Evolutionary conservation across 352 stramenopile genomes (phyloP), one percentile per base, ranked within the genome.

Genomic region (Phytophthora aleatoria): DNA sequence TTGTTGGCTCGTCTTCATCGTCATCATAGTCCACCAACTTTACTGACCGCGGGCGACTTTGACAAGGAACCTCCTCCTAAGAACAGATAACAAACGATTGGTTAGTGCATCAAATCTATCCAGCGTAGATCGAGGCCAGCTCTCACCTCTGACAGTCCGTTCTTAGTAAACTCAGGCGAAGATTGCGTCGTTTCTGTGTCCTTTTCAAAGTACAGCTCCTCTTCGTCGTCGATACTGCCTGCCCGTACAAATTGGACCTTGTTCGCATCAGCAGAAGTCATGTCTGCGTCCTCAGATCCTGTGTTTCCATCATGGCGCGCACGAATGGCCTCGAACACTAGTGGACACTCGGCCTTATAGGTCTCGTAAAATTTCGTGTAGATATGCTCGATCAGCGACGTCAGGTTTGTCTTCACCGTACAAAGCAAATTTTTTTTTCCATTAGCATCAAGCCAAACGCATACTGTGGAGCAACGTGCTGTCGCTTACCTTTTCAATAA

Each of bases 171-270:
- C 38, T 59, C 61, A 39, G 76, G 68, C 2, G 79, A 69, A 45
- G 59, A 44, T 51, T 79, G 71, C 5, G 66, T 50, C 16, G 71
- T 66, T 24, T 87, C 73, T 49, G 83, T 77, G 16, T 94, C 82
- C 42, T 89, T 89, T 54, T 92, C 86, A 71, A 77, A 94, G 64
- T 94, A 94, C 57, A 86, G 68, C 45, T 90, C 77, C 50, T 94
- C 86, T 58, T 92, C 84, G 15, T 88, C 82, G 39, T 92, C 84
- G 54, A 91, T 75, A 26, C 65, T 73, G 20, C 62, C 69, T 44
- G 77, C 56, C 38, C 86, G 73, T 36, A 90, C 76, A 72, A 90
- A 90, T 30, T 73, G 76, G 11, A 82, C 64, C 31, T 78, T 84
- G 12, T 68, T 75, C 27, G 68, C 53, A 53, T 77, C 61, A 13